Evolutionary conservation across 768 basidiomycete genomes (phyloP).

Genomic region (Phylloporus scabripes): DNA sequence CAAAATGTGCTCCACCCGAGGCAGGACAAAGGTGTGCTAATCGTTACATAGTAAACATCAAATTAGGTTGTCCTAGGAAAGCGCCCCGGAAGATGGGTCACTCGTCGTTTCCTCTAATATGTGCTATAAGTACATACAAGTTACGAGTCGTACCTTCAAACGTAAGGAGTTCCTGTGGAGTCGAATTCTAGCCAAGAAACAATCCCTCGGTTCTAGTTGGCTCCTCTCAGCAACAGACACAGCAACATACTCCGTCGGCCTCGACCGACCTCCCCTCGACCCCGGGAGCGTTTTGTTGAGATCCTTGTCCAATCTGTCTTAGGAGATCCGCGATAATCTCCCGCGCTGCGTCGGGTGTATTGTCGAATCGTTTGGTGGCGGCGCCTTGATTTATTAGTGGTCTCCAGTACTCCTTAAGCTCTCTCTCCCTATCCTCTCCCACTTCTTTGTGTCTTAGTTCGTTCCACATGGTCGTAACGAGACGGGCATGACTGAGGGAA

Average conservation of each 20-base stretch:
- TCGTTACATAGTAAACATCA: too few relatives aligned
- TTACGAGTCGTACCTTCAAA: too few relatives aligned
- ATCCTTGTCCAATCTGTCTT: background rate
- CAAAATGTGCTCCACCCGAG: too few relatives aligned
- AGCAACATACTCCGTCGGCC: background rate
- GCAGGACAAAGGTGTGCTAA: too few relatives aligned
- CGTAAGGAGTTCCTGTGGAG: too few relatives aligned
- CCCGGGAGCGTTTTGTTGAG: background rate
- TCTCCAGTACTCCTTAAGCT: constrained; percentile 11
- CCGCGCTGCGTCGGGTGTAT: background rate
- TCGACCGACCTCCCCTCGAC: background rate
- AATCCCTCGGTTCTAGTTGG: too few relatives aligned
- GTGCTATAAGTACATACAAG: too few relatives aligned
- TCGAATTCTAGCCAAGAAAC: too few relatives aligned
- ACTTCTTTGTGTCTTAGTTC: background rate
- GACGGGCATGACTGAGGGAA: background rate
- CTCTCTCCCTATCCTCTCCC: background rate
- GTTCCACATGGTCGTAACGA: constrained; percentile 38
- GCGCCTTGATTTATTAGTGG: constrained; percentile 3
- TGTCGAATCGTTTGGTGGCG: background rate
- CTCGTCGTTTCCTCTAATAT: too few relatives aligned
- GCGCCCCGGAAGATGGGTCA: too few relatives aligned
- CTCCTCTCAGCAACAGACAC: background rate
- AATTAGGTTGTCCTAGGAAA: too few relatives aligned
- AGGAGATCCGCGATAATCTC: background rate